These are phyloP conservation scores for Durusdinium trenchii DNA, from an alignment of 73 alveolate species.

Conservation along the genomic window DNA sequence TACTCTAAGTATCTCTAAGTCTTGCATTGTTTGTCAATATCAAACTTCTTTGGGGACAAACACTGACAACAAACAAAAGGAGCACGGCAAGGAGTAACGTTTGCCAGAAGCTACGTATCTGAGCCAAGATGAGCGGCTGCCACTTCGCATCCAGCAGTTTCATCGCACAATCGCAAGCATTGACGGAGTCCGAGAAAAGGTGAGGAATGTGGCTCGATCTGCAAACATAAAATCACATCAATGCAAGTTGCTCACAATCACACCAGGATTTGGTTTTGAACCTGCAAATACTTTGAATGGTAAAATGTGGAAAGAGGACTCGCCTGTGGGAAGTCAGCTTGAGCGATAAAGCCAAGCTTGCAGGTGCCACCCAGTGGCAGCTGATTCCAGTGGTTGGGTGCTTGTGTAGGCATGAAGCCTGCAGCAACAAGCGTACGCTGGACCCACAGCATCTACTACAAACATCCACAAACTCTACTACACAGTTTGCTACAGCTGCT, in stretches of 20 bases:
- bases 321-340: slow-evolving; percentile 60
- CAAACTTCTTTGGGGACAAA: too few species aligned
- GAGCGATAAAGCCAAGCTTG: slow-evolving; percentile 79
- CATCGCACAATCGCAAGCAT: slow-evolving; percentile 71
- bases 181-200: slow-evolving; percentile 47
- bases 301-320: too few species aligned
- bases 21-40: too few species aligned
- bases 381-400: slow-evolving; percentile 9
- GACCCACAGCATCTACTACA: too few species aligned
- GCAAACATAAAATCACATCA: background rate
- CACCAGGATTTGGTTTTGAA: background rate
- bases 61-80: too few species aligned
- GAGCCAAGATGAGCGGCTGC: slow-evolving; percentile 29
- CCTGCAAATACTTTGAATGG: too few species aligned
- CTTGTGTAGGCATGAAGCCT: too few species aligned
- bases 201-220: background rate
- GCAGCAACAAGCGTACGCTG: too few species aligned
- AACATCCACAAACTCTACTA: too few species aligned
- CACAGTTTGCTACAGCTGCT: too few species aligned
- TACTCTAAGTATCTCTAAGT: too few species aligned
- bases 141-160: slow-evolving; percentile 70
- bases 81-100: too few species aligned
- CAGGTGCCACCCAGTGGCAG: slow-evolving; percentile 83
- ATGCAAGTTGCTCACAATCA: background rate
- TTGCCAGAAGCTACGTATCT: background rate